These are phyloP conservation scores for Hydnomerulius pinastri DNA, from an alignment of 768 basidiomycete species.

Conservation along the genomic window DNA sequence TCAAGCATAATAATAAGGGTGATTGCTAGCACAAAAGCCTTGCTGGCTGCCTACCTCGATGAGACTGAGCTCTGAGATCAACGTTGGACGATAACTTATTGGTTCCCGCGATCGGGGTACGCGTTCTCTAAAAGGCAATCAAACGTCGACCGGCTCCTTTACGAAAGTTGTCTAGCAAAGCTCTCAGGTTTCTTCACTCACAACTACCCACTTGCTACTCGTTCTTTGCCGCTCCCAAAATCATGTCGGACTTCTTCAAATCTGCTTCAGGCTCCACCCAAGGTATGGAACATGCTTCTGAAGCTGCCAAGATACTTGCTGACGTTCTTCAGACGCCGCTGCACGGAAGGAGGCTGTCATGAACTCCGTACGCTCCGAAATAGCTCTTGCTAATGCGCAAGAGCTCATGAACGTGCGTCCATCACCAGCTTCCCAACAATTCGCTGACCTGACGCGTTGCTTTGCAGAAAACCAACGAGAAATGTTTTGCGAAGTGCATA, in stretches of 20 bases:
- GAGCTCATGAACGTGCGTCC: slow-evolving; percentile 73
- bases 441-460: not conserved
- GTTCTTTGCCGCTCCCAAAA: slow-evolving; percentile 3
- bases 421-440: slow-evolving; percentile 1
- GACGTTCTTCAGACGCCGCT: slow-evolving; percentile 32
- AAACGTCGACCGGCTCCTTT: too few species aligned
- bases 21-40: not conserved
- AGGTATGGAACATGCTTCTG: slow-evolving; percentile 12
- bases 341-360: slow-evolving; percentile 50
- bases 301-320: not conserved
- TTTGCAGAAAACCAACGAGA: slow-evolving; percentile 72
- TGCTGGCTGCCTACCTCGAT: not conserved
- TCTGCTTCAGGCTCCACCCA: slow-evolving; percentile 34
- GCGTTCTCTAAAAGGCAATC: slow-evolving; percentile 14
- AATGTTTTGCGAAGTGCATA: slow-evolving; percentile 77
- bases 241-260: slow-evolving; percentile 59
- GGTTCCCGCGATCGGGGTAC: not conserved
- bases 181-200: not conserved
- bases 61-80: too few species aligned
- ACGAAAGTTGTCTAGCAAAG: not conserved
- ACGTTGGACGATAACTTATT: too few species aligned
- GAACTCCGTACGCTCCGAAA: slow-evolving; percentile 66
- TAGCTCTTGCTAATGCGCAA: slow-evolving; percentile 75
- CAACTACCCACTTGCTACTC: not conserved
- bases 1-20: too few species aligned